Base-by-base conservation (phyloP, 1,284 basidiomycete genomes). In the Tylopilus sp. region DNA sequence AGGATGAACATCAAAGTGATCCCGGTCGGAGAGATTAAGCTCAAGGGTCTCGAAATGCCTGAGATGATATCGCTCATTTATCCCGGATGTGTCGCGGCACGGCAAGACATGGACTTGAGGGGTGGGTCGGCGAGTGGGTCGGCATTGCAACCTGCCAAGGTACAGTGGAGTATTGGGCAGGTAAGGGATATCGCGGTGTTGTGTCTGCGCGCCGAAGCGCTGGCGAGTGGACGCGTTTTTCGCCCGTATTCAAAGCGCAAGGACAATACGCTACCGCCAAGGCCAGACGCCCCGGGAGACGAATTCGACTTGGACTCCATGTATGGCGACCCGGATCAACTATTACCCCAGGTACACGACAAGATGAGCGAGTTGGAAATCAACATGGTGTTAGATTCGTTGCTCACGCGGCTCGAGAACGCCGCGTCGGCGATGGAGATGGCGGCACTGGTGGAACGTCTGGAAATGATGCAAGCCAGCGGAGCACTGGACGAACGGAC, bases 31-130 rank as follows among this genome's bases (percentile, higher is more conserved):
- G 93, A 97, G 68, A 80, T 87, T 56, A 91, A 92, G 65, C 81
- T 99, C 58, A 98, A 98, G 70, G 95, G 95, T 14, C 76, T 98
- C 33, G 94, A 97, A 70, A 78, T 89, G 2, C 91, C 91, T 1
- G 95, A 98, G 70, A 77, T 81, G 59, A 75, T 99, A 14, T 90
- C 91, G 26, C 70, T 89, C 21, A 78, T 98, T 42, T 97, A 94
- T 66, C 93, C 95, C 0, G 77, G 73, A 45, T 79, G 81, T 15
- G 75, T 99, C 18, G 78, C 80, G 18, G 87, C 85, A 8, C 84
- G 96, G 24, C 77, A 87, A 53, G 77, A 85, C 51, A 69, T 87
- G 33, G 78, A 83, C 50, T 71, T 80, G 48, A 73, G 73, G 20
- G 63, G 70, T 1, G 68, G 73, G 20, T 69, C 73, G 29, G 69